A percentile compares a stretch with the other conserved stretches of the same genome.
phyloP scores from a whole-genome alignment of 768 basidiomycete species.

The Leccinum barrowsii region DNA sequence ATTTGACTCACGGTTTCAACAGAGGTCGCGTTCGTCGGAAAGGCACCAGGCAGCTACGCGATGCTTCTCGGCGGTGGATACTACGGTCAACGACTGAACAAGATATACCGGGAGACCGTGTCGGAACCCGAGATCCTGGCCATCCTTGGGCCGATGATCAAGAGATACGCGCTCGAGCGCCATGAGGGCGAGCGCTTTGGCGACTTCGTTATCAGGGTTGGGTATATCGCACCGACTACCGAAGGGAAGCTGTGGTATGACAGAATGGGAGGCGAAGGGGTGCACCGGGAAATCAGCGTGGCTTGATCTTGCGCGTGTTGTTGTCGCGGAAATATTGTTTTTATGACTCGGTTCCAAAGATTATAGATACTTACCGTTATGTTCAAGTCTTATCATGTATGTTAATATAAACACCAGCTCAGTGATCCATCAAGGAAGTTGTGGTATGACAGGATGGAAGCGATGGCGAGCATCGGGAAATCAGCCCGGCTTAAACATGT shows the following conservation, averaged over 20 bases:
- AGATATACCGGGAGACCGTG: slow-evolving; percentile 90
- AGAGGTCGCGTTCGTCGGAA: slow-evolving; percentile 97
- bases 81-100: slow-evolving; percentile 91
- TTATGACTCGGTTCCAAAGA: neutral
- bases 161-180: slow-evolving; percentile 85
- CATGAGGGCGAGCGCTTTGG: slow-evolving; percentile 89
- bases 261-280: slow-evolving; percentile 73
- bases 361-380: neutral
- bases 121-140: slow-evolving; percentile 89
- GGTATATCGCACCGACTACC: slow-evolving; percentile 84
- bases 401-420: neutral
- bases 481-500: slow-evolving; percentile 7
- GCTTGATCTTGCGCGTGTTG: slow-evolving; percentile 1
- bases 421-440: slow-evolving; percentile 47
- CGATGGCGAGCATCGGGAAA: slow-evolving; percentile 54
- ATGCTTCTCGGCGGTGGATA: slow-evolving; percentile 98
- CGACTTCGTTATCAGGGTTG: slow-evolving; percentile 89
- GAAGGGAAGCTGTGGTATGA: slow-evolving; percentile 88
- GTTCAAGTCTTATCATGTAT: neutral
- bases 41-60: slow-evolving; percentile 86
- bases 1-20: slow-evolving; percentile 5
- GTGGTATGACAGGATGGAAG: slow-evolving; percentile 86
- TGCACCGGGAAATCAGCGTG: slow-evolving; percentile 37
- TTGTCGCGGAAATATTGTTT: neutral
- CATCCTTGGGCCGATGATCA: slow-evolving; percentile 92